phyloP scores from a whole-genome alignment of 2,329 filamentous ascomycete species.

The Colletotrichum somersetense region DNA sequence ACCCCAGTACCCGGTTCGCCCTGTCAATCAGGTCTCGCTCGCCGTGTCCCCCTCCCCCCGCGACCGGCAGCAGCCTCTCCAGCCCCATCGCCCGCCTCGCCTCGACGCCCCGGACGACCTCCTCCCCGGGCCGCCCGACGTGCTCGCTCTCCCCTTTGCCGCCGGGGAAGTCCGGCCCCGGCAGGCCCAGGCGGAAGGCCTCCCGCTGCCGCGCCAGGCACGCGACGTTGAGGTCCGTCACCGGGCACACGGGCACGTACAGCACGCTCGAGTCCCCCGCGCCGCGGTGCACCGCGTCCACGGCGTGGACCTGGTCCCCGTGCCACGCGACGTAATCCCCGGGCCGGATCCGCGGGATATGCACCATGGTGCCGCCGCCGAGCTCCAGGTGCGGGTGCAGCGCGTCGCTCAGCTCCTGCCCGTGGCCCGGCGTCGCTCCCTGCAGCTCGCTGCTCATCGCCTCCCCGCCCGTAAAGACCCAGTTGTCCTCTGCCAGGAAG shows the following conservation, averaged over 20 bases:
- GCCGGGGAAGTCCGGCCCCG: conserved; percentile 78
- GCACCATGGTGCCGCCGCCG: conserved; percentile 74
- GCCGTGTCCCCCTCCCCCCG: conserved; percentile 45
- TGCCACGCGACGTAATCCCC: conserved; percentile 89
- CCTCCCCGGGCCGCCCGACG: conserved; percentile 59
- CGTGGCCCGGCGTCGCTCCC: conserved; percentile 75
- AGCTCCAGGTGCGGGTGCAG: conserved; percentile 80
- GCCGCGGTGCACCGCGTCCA: conserved; percentile 83
- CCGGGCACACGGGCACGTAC: conserved; percentile 89
- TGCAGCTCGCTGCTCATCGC: conserved; percentile 72
- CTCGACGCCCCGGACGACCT: conserved; percentile 47
- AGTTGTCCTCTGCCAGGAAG: conserved; percentile 68
- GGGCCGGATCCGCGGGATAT: conserved; percentile 75
- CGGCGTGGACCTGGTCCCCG: conserved; percentile 84
- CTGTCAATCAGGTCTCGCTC: conserved; percentile 53
- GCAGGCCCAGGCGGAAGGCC: conserved; percentile 77
- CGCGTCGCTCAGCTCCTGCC: conserved; percentile 74
- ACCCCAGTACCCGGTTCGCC: conserved; percentile 61
- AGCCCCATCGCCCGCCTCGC: conserved; percentile 62
- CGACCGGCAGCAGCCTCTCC: conserved; percentile 50
- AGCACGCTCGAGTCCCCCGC: conserved; percentile 82
- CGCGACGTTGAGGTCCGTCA: conserved; percentile 79
- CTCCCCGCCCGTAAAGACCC: conserved; percentile 64
- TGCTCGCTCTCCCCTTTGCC: conserved; percentile 75
- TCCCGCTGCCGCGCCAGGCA: conserved; percentile 79